Evolutionary conservation across 2,329 filamentous ascomycete genomes (phyloP), one percentile per base, ranked within the genome.

Genomic region (Fusarium globosum): DNA sequence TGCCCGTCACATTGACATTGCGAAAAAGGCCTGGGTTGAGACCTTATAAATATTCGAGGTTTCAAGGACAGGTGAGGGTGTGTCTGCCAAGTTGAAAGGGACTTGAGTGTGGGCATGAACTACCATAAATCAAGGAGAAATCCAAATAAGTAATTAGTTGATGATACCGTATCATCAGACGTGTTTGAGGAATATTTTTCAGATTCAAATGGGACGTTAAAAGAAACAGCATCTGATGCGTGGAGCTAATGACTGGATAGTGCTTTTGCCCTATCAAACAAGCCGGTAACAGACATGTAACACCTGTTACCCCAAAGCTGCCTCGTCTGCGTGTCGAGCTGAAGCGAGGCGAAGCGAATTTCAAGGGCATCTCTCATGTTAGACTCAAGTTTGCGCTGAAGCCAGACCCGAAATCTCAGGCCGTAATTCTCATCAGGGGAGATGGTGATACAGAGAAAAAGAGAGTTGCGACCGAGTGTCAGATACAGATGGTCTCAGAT

Each of bases 291-390:
- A 45, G 39, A 23, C 23, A 49, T 66, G 67, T 72, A 57, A 69
- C 71, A 46, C 23, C 35, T 52, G 48, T 21, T 59, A 57, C 68
- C 46, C 58, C 62, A 72, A 42, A 64, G 36, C 55, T 74, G 61
- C 64, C 55, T 59, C 66, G 62, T 45, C 60, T 55, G 35, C 43
- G 68, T 58, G 33, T 55, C 42, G 59, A 55, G 55, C 67, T 68
- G 61, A 41, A 57, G 51, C n/a, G 35, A 41, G 23, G 38, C 26
- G 51, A 56, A 20, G 43, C 30, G 18, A 35, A 49, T 49, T 26
- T 35, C 18, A 26, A 60, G 43, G 49, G 33, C 56, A 56, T 65
- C 20, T 33, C 38, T 35, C 30, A 52, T 68, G 23, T 67, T 26
- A 61, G 56, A 57, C 41, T 60, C 30, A 33, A 42, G 45, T 56